Conservation (phyloP, 2,329 filamentous ascomycete species). For the Aspergillus ustus region DNA sequence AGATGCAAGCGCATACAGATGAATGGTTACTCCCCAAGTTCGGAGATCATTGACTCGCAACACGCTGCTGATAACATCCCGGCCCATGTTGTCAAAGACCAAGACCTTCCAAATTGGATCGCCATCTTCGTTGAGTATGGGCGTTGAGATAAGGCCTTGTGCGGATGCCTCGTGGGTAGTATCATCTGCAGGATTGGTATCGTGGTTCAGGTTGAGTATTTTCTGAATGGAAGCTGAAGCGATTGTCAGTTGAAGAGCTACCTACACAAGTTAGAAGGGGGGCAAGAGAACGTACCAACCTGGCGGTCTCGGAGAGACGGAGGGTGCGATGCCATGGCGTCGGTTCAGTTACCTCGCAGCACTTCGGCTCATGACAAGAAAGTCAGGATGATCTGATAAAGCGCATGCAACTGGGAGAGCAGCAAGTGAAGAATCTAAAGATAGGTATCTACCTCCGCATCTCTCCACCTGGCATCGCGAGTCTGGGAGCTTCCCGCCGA, state of each 20-base stretch:
- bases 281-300: constrained; percentile 61
- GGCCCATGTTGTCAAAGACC: constrained; percentile 88
- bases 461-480: constrained; percentile 37
- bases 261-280: neutral
- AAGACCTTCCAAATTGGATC: constrained; percentile 98
- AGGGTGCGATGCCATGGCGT: constrained; percentile 59
- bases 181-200: constrained; percentile 57
- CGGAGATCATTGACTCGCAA: constrained; percentile 91
- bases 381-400: constrained; percentile 2
- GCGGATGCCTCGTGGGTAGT: constrained; percentile 65
- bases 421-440: constrained; percentile 1
- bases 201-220: constrained; percentile 92
- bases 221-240: constrained; percentile 83
- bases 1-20: constrained; percentile 66
- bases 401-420: constrained; percentile 2
- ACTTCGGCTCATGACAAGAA: constrained; percentile 29
- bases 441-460: constrained; percentile 7
- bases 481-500: constrained; percentile 25
- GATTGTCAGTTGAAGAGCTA: constrained; percentile 10
- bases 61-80: constrained; percentile 96
- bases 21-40: constrained; percentile 93
- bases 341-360: constrained; percentile 22
- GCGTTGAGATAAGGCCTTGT: constrained; percentile 70
- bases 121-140: constrained; percentile 82
- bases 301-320: constrained; percentile 72